phyloP scores from a whole-genome alignment of 805 yeast species.

The Komagataella kurtzmanii region DNA sequence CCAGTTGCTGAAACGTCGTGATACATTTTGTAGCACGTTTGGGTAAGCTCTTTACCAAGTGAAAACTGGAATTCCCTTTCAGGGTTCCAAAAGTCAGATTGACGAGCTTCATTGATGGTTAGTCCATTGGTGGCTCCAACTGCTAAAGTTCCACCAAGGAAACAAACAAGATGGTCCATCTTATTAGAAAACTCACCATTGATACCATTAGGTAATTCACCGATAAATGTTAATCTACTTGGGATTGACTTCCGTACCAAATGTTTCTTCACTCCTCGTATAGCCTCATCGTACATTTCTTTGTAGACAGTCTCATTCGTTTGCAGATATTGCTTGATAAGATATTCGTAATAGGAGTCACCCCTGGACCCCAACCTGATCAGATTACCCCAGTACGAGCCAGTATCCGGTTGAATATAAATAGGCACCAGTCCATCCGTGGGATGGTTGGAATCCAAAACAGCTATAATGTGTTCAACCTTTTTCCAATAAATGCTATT shows the following conservation, averaged over 20 bases:
- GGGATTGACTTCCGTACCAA: slow-evolving; percentile 51
- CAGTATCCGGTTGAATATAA: slow-evolving; percentile 62
- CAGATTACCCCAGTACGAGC: slow-evolving; percentile 44
- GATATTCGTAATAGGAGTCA: slow-evolving; percentile 85
- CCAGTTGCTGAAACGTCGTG: slow-evolving; percentile 59
- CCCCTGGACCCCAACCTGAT: slow-evolving; percentile 87
- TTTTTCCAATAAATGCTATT: slow-evolving; percentile 67
- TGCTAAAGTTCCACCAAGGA: slow-evolving; percentile 80
- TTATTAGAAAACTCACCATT: slow-evolving; percentile 45
- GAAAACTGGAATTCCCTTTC: slow-evolving; percentile 48
- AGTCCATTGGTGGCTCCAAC: slow-evolving; percentile 80
- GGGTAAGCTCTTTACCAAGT: slow-evolving; percentile 61
- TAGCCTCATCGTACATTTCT: slow-evolving; percentile 65
- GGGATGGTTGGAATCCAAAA: slow-evolving; percentile 52
- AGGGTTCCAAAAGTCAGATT: slow-evolving; percentile 41
- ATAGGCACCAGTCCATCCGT: slow-evolving; percentile 76
- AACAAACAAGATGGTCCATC: slow-evolving; percentile 91
- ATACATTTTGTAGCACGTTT: slow-evolving; percentile 80
- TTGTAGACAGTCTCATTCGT: slow-evolving; percentile 55
- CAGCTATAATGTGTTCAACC: slow-evolving; percentile 61
- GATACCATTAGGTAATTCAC: slow-evolving; percentile 68
- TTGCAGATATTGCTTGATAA: slow-evolving; percentile 75
- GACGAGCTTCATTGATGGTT: slow-evolving; percentile 39
- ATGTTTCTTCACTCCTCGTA: slow-evolving; percentile 62
- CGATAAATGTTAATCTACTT: slow-evolving; percentile 50